These are phyloP conservation scores for Anthracocystis panici-leucophaei DNA, from an alignment of 1,284 basidiomycete genomes.

Conservation along the genomic window DNA sequence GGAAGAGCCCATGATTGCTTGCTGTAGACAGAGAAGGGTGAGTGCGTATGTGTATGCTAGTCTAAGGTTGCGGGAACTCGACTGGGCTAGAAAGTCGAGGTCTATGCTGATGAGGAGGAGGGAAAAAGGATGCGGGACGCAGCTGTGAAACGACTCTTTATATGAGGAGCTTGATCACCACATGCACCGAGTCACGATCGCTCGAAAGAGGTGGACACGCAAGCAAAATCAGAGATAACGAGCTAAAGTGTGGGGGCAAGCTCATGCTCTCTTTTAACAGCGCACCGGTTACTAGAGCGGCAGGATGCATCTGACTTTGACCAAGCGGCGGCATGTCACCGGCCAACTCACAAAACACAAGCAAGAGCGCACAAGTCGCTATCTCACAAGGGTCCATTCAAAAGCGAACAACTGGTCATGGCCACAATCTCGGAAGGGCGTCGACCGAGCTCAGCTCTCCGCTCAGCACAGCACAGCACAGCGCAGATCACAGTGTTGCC, in stretches of 20 bases:
- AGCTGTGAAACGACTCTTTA: background rate
- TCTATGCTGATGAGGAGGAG: conserved; percentile 1
- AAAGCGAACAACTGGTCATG: background rate
- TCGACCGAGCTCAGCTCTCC: too few species aligned
- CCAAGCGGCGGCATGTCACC: conserved; percentile 7
- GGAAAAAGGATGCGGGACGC: background rate
- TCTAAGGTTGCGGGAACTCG: background rate
- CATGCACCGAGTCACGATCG: conserved; percentile 2
- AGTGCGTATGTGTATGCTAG: background rate
- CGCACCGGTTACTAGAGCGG: conserved; percentile 3
- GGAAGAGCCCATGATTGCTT: conserved; percentile 29
- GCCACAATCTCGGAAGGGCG: too few species aligned
- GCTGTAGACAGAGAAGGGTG: background rate
- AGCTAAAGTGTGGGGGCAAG: background rate
- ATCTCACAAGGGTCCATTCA: conserved; percentile 1
- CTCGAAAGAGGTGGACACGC: background rate
- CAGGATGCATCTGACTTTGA: background rate
- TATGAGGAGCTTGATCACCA: background rate
- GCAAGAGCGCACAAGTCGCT: background rate
- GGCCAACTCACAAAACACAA: background rate
- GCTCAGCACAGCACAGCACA: too few species aligned
- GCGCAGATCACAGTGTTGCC: too few species aligned
- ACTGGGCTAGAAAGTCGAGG: background rate
- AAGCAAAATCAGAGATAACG: background rate
- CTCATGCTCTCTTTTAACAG: background rate